Evolutionary conservation across 345 rosid species (phyloP).

Genomic region (Salix suchowensis): DNA sequence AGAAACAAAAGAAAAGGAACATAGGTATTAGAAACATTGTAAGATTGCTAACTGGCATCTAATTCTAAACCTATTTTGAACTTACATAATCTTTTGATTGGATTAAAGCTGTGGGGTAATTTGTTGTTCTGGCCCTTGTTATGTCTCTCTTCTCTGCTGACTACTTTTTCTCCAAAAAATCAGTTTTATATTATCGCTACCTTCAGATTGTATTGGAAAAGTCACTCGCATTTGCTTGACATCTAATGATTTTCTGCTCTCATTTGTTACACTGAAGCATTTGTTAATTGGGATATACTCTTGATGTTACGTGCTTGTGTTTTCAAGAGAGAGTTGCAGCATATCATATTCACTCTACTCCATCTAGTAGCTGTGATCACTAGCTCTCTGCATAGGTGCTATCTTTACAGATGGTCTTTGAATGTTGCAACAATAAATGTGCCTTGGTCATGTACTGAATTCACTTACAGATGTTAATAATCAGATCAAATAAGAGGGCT

Average conservation of each 20-base stretch:
- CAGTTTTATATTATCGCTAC: neutral
- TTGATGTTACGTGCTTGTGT: neutral
- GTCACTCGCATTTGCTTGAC: neutral
- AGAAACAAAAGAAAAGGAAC: too few species aligned
- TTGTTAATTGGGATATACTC: neutral
- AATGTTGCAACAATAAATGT: neutral
- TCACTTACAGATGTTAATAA: too few species aligned
- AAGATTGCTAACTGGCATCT: too few species aligned
- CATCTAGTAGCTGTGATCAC: neutral
- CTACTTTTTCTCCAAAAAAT: neutral
- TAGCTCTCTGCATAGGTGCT: neutral
- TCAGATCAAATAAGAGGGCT: too few species aligned
- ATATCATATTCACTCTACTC: neutral
- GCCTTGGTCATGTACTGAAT: too few species aligned
- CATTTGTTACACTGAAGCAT: neutral
- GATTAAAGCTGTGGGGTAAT: neutral
- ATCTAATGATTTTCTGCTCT: neutral
- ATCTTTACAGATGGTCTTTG: neutral
- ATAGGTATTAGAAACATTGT: too few species aligned
- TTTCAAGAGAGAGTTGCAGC: neutral
- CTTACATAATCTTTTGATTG: neutral
- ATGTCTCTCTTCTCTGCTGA: neutral
- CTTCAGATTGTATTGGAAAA: neutral
- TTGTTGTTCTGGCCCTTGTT: neutral
- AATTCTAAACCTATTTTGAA: neutral